These are phyloP conservation scores for Globisporangium middletonii DNA, from an alignment of 352 stramenopile species.

Conservation along the genomic window DNA sequence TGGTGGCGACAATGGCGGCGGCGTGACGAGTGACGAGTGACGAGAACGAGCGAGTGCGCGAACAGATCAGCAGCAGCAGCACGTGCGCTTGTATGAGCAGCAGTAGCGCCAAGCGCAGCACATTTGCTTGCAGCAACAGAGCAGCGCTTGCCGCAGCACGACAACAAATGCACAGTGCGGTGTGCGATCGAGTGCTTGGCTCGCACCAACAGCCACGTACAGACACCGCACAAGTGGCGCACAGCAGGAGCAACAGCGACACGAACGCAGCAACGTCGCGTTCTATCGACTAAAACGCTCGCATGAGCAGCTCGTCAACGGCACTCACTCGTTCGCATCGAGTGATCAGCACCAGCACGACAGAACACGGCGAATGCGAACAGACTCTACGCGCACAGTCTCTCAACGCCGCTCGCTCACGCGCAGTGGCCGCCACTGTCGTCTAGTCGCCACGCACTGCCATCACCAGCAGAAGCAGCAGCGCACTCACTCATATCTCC, in stretches of 20 bases:
- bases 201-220: background rate
- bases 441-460: too few relatives aligned
- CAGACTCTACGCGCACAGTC: background rate
- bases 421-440: too few relatives aligned
- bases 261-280: background rate
- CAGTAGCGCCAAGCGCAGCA: too few relatives aligned
- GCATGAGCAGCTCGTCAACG: background rate
- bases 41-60: background rate
- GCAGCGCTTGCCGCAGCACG: too few relatives aligned
- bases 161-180: background rate
- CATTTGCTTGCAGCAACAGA: too few relatives aligned
- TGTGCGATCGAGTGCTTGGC: background rate
- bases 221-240: background rate
- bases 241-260: background rate
- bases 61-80: background rate
- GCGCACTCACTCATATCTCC: too few relatives aligned
- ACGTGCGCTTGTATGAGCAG: background rate
- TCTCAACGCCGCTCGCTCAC: background rate
- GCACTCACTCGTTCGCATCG: background rate
- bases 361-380: background rate
- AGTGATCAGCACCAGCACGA: background rate
- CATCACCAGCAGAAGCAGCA: conserved; percentile 2
- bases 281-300: background rate
- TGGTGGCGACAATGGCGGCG: too few relatives aligned
- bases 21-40: background rate